These are phyloP conservation scores for Schoenoplectus triqueter DNA, from an alignment of 202 grass and related monocot genomes.

Conservation along the genomic window DNA sequence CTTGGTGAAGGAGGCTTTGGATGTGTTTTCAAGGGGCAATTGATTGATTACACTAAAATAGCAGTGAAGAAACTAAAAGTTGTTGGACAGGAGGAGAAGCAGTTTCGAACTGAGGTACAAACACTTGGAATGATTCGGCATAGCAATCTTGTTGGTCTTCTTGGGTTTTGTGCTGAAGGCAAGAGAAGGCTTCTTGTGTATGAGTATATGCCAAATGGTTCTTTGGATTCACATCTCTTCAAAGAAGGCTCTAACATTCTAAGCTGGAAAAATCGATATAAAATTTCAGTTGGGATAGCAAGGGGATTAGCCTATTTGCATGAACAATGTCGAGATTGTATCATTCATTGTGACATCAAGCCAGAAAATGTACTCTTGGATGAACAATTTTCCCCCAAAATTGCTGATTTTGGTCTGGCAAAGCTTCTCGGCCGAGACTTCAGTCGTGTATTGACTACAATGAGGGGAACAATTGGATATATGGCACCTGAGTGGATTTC, in stretches of 20 bases:
- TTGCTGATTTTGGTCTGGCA: conserved; percentile 54
- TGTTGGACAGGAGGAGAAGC: conserved; percentile 34
- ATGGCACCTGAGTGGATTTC: conserved; percentile 52
- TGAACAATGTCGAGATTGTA: conserved; percentile 41
- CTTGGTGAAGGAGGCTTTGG: conserved; percentile 45
- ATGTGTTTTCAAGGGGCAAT: conserved; percentile 39
- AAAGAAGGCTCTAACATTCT: background rate
- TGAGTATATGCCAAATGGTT: conserved; percentile 43
- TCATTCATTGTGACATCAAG: conserved; percentile 52
- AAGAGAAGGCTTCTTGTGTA: conserved; percentile 38
- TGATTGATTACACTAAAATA: conserved; percentile 25
- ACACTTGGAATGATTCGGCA: conserved; percentile 44
- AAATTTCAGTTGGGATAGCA: conserved; percentile 37
- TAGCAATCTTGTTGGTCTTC: conserved; percentile 39
- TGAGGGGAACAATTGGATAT: conserved; percentile 53
- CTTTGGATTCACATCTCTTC: conserved; percentile 37
- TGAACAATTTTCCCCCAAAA: conserved; percentile 34
- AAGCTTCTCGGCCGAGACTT: conserved; percentile 44
- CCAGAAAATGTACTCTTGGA: conserved; percentile 46
- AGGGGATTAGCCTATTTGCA: conserved; percentile 42
- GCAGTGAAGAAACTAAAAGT: conserved; percentile 48
- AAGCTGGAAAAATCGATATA: conserved; percentile 28
- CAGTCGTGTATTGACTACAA: conserved; percentile 37
- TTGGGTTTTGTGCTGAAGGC: conserved; percentile 40
- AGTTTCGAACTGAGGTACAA: conserved; percentile 40